These are phyloP conservation scores for Calonectria fujianensis DNA, from an alignment of 2,329 filamentous ascomycete species.

Conservation along the genomic window DNA sequence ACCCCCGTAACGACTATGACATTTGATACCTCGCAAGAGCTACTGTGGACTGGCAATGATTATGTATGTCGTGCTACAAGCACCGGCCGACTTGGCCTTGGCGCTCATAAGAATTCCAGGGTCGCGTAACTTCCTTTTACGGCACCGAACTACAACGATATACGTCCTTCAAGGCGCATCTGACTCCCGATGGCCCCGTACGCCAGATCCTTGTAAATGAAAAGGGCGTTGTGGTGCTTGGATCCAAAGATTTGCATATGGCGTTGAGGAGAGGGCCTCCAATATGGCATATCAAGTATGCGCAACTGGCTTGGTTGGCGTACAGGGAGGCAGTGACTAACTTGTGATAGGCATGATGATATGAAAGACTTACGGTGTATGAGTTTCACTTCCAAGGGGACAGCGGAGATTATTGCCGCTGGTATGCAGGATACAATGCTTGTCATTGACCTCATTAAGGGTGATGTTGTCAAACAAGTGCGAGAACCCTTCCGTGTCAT, in stretches of 20 bases:
- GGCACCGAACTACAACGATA: conserved; percentile 90
- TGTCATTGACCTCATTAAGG: conserved; percentile 81
- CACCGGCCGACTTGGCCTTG: not conserved
- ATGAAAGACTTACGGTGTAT: conserved; percentile 95
- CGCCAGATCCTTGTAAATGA: conserved; percentile 94
- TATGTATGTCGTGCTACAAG: conserved; percentile 75
- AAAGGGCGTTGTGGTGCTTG: conserved; percentile 90
- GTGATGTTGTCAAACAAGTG: conserved; percentile 81
- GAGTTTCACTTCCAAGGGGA: conserved; percentile 93
- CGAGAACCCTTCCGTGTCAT: not conserved
- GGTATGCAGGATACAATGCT: conserved; percentile 93
- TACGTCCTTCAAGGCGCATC: conserved; percentile 90
- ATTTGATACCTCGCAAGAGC: conserved; percentile 92
- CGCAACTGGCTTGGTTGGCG: not conserved
- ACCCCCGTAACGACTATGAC: conserved; percentile 86
- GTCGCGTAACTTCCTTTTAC: conserved; percentile 91
- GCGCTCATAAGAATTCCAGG: conserved; percentile 71
- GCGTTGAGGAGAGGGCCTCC: conserved; percentile 87
- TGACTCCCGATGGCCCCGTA: conserved; percentile 83
- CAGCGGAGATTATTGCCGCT: conserved; percentile 88
- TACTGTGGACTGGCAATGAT: conserved; percentile 95
- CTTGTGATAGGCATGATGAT: conserved; percentile 74
- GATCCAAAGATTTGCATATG: conserved; percentile 90
- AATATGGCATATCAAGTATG: conserved; percentile 90
- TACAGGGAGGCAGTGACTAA: conserved; percentile 44